Evolutionary conservation across 2,329 filamentous ascomycete species (phyloP).

Genomic region (Akanthomyces dipterigenus): DNA sequence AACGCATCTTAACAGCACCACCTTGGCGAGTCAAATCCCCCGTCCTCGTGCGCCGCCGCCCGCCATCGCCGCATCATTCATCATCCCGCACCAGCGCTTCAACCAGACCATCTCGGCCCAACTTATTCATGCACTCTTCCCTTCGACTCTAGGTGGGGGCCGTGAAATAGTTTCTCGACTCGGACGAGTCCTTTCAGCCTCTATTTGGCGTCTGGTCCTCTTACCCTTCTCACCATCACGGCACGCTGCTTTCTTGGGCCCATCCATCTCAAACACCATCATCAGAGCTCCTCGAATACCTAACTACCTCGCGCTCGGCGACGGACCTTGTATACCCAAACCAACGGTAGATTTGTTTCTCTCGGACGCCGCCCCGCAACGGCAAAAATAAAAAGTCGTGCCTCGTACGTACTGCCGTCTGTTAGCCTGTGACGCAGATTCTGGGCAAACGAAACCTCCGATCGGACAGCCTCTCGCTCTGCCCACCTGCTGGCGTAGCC

Average conservation of each 20-base stretch:
- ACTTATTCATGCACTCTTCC: neutral
- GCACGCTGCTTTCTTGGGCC: neutral
- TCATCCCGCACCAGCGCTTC: neutral
- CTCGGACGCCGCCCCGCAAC: neutral
- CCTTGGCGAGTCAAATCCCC: no score
- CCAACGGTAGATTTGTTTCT: no score
- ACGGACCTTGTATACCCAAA: neutral
- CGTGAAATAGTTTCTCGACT: neutral
- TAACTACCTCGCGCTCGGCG: neutral
- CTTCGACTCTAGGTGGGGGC: neutral
- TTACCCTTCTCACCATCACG: no score
- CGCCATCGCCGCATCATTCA: neutral
- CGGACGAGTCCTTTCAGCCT: neutral
- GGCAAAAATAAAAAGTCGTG: no score
- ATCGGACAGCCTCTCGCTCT: neutral
- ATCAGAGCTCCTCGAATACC: neutral
- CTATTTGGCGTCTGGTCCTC: neutral
- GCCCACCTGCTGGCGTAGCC: neutral
- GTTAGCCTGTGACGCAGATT: neutral
- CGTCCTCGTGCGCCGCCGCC: neutral
- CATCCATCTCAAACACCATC: neutral
- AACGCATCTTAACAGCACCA: no score
- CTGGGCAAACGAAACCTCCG: neutral
- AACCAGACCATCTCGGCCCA: no score
- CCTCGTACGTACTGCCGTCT: no score